phyloP scores from a whole-genome alignment of 163 green algal genomes.

The Trebouxia gelatinosa region DNA sequence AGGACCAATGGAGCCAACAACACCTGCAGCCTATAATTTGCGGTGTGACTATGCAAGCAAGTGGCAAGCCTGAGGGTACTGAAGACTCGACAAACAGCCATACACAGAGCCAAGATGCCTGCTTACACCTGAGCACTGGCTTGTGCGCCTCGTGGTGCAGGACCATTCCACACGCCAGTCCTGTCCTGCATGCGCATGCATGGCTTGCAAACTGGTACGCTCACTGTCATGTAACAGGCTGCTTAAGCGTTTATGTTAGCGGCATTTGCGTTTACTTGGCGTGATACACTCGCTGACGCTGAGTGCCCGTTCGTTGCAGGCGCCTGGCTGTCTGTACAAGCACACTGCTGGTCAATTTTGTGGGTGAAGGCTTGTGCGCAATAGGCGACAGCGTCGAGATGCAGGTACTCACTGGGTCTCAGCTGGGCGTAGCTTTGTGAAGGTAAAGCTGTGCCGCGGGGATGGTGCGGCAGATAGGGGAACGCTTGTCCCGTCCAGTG shows the following conservation, averaged over 20 bases:
- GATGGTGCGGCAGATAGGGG: conserved; percentile 26
- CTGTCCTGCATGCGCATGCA: neutral
- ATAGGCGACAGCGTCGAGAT: neutral
- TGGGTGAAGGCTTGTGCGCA: neutral
- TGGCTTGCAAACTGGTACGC: too few species aligned
- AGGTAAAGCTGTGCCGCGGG: neutral
- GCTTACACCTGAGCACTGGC: neutral
- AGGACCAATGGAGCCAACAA: too few species aligned
- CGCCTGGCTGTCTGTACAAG: neutral
- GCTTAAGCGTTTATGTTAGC: neutral
- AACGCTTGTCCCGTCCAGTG: conserved; percentile 33
- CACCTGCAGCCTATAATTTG: too few species aligned
- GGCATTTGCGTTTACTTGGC: neutral
- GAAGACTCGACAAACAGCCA: neutral
- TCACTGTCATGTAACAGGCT: too few species aligned
- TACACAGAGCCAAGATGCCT: neutral
- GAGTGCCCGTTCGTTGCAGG: neutral
- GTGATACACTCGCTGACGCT: too few species aligned
- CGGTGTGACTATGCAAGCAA: neutral
- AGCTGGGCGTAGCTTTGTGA: conserved; percentile 25
- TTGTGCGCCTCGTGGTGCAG: conserved; percentile 54
- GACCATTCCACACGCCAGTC: conserved; percentile 70
- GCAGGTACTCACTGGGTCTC: neutral
- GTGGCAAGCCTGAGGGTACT: neutral
- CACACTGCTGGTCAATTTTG: neutral